Conservation (phyloP, 257 asterid species). For the Hygrophila difformis region DNA sequence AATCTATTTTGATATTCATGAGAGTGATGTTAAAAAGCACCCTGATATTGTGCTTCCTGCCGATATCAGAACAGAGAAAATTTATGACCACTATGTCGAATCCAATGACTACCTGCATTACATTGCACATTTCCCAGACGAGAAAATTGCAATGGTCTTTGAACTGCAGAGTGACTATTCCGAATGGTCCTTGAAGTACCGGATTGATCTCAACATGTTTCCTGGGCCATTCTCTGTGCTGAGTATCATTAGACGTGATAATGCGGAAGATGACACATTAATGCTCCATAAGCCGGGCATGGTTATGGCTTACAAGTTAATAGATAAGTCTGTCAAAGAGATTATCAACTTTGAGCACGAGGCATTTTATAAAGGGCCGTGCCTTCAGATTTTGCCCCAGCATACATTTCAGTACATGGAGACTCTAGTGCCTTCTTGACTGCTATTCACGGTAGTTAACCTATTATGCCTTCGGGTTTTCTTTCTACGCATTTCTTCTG, state of each 20-base stretch:
- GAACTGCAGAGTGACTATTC: slow-evolving; percentile 18
- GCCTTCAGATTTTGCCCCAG: background rate
- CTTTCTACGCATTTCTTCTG: no score
- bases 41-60: slow-evolving; percentile 16
- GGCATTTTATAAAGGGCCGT: slow-evolving; percentile 6
- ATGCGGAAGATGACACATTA: slow-evolving; percentile 23
- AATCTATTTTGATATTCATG: slow-evolving; percentile 16
- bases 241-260: slow-evolving; percentile 13
- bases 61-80: background rate
- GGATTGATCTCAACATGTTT: slow-evolving; percentile 2
- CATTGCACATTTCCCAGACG: slow-evolving; percentile 12
- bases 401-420: slow-evolving; percentile 17
- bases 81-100: slow-evolving; percentile 5
- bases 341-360: slow-evolving; percentile 14
- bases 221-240: slow-evolving; percentile 16
- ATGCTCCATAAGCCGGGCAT: slow-evolving; percentile 22
- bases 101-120: slow-evolving; percentile 19
- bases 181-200: slow-evolving; percentile 21
- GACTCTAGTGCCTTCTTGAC: slow-evolving; percentile 19
- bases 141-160: slow-evolving; percentile 15
- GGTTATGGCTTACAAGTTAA: slow-evolving; percentile 10
- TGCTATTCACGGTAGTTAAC: background rate
- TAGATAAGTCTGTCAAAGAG: slow-evolving; percentile 10
- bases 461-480: background rate
- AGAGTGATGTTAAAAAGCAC: slow-evolving; percentile 10